These are phyloP conservation scores for Akanthomyces uredinophilus DNA, from an alignment of 2,329 filamentous ascomycete species.

Conservation along the genomic window DNA sequence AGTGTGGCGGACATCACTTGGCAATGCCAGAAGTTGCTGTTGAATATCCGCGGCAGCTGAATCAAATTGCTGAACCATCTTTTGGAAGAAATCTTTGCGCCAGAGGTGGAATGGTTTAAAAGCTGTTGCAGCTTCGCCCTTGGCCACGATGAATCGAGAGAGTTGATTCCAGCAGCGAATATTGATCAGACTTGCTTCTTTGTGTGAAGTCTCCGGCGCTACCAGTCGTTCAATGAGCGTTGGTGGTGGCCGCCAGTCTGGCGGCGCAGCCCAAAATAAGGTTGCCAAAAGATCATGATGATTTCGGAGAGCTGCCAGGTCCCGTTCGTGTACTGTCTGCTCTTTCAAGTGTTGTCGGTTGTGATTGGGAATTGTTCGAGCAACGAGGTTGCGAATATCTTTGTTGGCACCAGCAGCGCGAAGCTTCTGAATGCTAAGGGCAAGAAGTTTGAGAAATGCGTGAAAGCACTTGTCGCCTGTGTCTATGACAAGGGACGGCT, in stretches of 20 bases:
- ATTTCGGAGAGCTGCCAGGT: slow-evolving; percentile 60
- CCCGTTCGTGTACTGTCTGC: slow-evolving; percentile 52
- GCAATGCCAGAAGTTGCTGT: slow-evolving; percentile 47
- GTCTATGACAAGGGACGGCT: slow-evolving; percentile 45
- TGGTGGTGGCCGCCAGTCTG: slow-evolving; percentile 47
- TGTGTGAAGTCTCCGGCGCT: slow-evolving; percentile 55
- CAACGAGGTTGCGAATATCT: slow-evolving; percentile 56
- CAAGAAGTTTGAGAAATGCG: slow-evolving; percentile 61
- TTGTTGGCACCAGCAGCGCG: slow-evolving; percentile 44
- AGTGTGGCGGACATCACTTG: slow-evolving; percentile 38
- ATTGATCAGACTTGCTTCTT: slow-evolving; percentile 61
- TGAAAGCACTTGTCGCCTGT: slow-evolving; percentile 60
- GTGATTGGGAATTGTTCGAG: slow-evolving; percentile 61
- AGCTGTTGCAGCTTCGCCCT: slow-evolving; percentile 39
- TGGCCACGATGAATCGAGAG: slow-evolving; percentile 51
- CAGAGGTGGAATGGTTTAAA: slow-evolving; percentile 43
- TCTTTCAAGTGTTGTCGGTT: slow-evolving; percentile 60
- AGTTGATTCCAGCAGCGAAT: slow-evolving; percentile 59
- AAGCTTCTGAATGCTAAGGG: slow-evolving; percentile 50
- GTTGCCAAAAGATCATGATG: slow-evolving; percentile 65
- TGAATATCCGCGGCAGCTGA: slow-evolving; percentile 52
- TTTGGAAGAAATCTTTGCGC: slow-evolving; percentile 54
- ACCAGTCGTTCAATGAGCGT: slow-evolving; percentile 57
- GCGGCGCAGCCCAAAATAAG: slow-evolving; percentile 59
- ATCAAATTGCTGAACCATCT: slow-evolving; percentile 53